Percentiles rank a stretch among this genome's conserved stretches.
phyloP scores from a whole-genome alignment of 176 grass and related monocot genomes.

The Phyllostachys edulis region DNA sequence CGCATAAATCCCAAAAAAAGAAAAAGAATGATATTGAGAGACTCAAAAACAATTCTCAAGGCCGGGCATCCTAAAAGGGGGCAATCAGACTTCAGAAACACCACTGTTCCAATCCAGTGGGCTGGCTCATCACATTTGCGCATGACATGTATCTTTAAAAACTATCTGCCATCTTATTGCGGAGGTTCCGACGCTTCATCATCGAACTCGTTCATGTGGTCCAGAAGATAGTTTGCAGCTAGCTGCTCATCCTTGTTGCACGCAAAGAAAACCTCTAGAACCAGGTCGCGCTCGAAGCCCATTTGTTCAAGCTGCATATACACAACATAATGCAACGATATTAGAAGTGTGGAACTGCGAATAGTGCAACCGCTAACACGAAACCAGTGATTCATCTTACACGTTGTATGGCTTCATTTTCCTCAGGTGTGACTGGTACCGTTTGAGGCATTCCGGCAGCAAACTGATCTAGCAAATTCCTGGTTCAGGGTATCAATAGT shows the following conservation, averaged over 20 bases:
- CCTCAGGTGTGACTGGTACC: conserved; percentile 55
- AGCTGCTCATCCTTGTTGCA: conserved; percentile 58
- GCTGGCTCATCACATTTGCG: not conserved
- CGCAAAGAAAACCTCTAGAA: conserved; percentile 56
- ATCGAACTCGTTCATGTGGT: conserved; percentile 60
- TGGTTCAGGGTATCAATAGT: conserved; percentile 9
- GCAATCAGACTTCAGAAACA: not conserved
- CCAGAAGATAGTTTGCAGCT: conserved; percentile 57
- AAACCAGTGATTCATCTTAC: conserved; percentile 24
- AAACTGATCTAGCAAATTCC: conserved; percentile 55
- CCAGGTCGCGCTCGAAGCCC: conserved; percentile 49
- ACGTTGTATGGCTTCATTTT: conserved; percentile 58
- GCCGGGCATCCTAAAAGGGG: not conserved
- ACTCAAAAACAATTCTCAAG: not conserved
- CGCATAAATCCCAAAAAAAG: not conserved
- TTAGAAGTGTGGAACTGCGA: not conserved
- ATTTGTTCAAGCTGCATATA: conserved; percentile 52
- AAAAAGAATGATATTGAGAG: conserved; percentile 18
- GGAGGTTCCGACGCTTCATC: conserved; percentile 32
- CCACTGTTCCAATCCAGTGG: not conserved
- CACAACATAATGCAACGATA: not conserved
- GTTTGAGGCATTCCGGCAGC: conserved; percentile 54
- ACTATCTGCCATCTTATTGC: conserved; percentile 18
- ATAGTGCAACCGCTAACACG: not conserved
- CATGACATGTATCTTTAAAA: not conserved